phyloP scores from a whole-genome alignment of 202 grass and related monocot genomes.

The Brachypodium distachyon region DNA sequence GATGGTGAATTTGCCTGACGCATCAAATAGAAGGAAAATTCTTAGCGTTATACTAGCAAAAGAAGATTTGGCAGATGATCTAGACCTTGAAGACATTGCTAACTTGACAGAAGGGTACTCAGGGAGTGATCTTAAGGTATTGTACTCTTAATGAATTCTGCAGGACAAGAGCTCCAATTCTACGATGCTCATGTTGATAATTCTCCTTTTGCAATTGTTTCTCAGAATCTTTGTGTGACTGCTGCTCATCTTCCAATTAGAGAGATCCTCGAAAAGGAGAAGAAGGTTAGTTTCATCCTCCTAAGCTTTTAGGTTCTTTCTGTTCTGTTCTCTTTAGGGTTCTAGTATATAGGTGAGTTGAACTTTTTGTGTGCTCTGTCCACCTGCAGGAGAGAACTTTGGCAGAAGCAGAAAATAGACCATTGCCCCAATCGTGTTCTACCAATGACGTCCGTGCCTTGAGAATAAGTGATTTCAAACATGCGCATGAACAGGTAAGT shows the following conservation, averaged over 20 bases:
- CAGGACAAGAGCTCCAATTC: not conserved
- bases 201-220: conserved; percentile 14
- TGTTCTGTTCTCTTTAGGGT: not conserved
- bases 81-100: conserved; percentile 80
- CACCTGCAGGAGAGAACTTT: conserved; percentile 52
- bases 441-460: conserved; percentile 65
- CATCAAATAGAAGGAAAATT: conserved; percentile 90
- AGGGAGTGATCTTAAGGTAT: conserved; percentile 95
- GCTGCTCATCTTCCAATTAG: conserved; percentile 90
- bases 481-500: conserved; percentile 76
- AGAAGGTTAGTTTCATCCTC: conserved; percentile 52
- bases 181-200: not conserved
- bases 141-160: not conserved
- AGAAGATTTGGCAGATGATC: conserved; percentile 76
- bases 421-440: conserved; percentile 36
- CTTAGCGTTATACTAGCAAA: conserved; percentile 85
- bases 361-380: not conserved
- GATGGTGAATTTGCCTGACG: conserved; percentile 96
- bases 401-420: conserved; percentile 61
- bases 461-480: conserved; percentile 56
- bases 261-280: conserved; percentile 91
- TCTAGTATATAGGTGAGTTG: not conserved
- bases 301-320: not conserved
- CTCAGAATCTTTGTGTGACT: conserved; percentile 93
- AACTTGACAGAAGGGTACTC: conserved; percentile 92